These are phyloP conservation scores for Mortierella alpina DNA, from an alignment of 192 early-diverging fungal genomes.

Conservation along the genomic window DNA sequence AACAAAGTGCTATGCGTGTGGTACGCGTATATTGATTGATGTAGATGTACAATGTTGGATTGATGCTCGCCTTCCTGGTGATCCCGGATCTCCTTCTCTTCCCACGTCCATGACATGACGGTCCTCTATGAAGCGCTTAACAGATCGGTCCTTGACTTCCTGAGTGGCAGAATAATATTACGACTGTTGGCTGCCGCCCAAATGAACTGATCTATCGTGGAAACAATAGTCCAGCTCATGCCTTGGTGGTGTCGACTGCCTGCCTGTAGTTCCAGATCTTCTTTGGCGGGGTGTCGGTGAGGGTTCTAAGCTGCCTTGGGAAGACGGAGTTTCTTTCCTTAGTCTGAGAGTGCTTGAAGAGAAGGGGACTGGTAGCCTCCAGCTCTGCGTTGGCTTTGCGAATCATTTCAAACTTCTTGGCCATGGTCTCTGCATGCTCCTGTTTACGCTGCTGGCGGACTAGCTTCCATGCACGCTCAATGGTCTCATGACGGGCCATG, in stretches of 20 bases:
- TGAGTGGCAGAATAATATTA: neutral
- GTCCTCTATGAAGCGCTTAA: too few species aligned
- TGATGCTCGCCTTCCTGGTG: too few species aligned
- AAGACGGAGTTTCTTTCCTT: slow-evolving; percentile 68
- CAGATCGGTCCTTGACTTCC: neutral
- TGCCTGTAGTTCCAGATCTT: slow-evolving; percentile 77
- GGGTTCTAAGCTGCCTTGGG: slow-evolving; percentile 78
- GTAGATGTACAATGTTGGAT: too few species aligned
- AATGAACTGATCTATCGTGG: neutral
- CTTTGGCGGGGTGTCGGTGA: slow-evolving; percentile 78
- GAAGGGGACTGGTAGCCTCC: slow-evolving; percentile 63
- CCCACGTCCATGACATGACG: too few species aligned
- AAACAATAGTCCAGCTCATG: slow-evolving; percentile 10
- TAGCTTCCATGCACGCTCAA: slow-evolving; percentile 76
- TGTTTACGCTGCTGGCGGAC: slow-evolving; percentile 62
- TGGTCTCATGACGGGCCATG: slow-evolving; percentile 72
- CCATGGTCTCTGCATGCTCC: slow-evolving; percentile 55
- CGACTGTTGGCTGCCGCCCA: neutral
- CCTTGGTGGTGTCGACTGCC: slow-evolving; percentile 21
- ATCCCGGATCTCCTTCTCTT: too few species aligned
- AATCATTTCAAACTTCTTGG: slow-evolving; percentile 72
- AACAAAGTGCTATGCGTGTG: too few species aligned
- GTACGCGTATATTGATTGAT: too few species aligned
- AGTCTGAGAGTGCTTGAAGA: slow-evolving; percentile 74
- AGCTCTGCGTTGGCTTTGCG: slow-evolving; percentile 73